phyloP scores from a whole-genome alignment of 2,329 filamentous ascomycete genomes.

The Cladosporium phlei region DNA sequence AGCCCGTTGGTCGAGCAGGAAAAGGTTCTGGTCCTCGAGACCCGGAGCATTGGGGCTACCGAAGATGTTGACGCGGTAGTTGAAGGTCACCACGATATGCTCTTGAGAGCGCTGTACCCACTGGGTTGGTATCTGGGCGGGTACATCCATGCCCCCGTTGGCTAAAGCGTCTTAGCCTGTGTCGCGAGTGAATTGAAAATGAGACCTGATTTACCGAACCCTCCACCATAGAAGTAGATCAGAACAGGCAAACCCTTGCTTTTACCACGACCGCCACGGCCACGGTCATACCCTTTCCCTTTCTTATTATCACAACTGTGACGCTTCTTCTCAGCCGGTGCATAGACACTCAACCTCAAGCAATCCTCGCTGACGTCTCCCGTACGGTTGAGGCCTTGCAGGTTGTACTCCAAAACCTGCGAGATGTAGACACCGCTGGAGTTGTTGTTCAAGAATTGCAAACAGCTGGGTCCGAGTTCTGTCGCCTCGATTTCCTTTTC shows the following conservation, averaged over 20 bases:
- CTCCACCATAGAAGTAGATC: conserved; percentile 47
- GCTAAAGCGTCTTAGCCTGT: conserved; percentile 56
- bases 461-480: conserved; percentile 25
- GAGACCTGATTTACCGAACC: conserved; percentile 27
- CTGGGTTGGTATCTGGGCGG: conserved; percentile 59
- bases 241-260: conserved; percentile 37
- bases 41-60: conserved; percentile 5
- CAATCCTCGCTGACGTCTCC: conserved; percentile 41
- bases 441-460: conserved; percentile 22
- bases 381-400: conserved; percentile 27
- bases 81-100: conserved; percentile 55
- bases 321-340: conserved; percentile 27
- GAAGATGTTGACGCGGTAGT: conserved; percentile 50
- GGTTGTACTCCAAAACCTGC: conserved; percentile 27
- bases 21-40: conserved; percentile 48
- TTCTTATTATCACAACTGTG: too few species aligned
- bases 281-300: too few species aligned
- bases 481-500: conserved; percentile 22
- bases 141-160: conserved; percentile 41
- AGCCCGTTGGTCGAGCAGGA: conserved; percentile 57
- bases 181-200: background rate
- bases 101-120: conserved; percentile 41
- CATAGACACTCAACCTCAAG: conserved; percentile 45
- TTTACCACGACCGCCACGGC: background rate
- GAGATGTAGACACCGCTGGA: conserved; percentile 20